These are phyloP conservation scores for Populus hybrid DNA, from an alignment of 441 rosid genomes.

Conservation along the genomic window DNA sequence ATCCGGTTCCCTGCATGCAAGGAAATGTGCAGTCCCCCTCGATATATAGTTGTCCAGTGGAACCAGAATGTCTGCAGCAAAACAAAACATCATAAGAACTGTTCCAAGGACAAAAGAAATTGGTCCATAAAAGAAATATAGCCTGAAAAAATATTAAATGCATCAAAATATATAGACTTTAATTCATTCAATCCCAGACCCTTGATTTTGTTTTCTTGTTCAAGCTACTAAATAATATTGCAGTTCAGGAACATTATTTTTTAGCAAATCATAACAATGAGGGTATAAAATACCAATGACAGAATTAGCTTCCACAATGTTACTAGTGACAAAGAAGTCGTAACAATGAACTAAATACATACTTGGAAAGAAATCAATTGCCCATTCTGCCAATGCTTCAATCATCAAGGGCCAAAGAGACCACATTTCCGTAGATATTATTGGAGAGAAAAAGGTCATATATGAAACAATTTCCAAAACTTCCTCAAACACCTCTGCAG, in stretches of 20 bases:
- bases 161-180: background rate
- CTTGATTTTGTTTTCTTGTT: background rate
- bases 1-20: conserved; percentile 79
- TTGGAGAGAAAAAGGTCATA: conserved; percentile 93
- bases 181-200: background rate
- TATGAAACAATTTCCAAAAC: conserved; percentile 95
- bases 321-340: background rate
- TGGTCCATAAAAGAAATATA: background rate
- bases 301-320: background rate
- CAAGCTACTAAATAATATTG: background rate
- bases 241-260: conserved; percentile 2
- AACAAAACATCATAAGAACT: conserved; percentile 19
- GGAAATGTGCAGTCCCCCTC: conserved; percentile 82
- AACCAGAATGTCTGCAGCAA: conserved; percentile 75
- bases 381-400: conserved; percentile 94
- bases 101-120: background rate
- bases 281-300: background rate
- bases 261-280: background rate
- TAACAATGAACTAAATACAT: conserved; percentile 22
- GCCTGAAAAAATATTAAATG: background rate
- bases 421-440: conserved; percentile 97
- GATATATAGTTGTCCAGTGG: conserved; percentile 92
- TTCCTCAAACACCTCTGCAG: conserved; percentile 95
- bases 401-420: conserved; percentile 94
- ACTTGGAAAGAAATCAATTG: conserved; percentile 97